These are phyloP conservation scores for Cryptomeria japonica DNA, from an alignment of 75 land plant species.

Conservation along the genomic window DNA sequence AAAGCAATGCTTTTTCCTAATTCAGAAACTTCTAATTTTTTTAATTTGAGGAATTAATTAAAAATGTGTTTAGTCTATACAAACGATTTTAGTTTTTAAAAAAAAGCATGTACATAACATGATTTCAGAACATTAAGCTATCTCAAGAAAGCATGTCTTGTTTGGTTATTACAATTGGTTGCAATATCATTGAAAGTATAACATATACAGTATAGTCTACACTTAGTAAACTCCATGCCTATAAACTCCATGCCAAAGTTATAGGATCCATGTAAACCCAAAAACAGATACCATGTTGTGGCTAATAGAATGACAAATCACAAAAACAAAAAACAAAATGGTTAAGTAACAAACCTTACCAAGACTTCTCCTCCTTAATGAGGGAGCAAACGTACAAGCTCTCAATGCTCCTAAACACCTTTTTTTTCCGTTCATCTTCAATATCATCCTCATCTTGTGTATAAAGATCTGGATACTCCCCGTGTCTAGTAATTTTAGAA, in stretches of 20 bases:
- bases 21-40: background rate
- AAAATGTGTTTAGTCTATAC: background rate
- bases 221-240: background rate
- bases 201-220: background rate
- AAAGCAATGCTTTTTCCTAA: background rate
- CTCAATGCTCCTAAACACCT: background rate
- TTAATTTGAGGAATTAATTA: background rate
- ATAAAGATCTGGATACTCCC: background rate
- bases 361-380: background rate
- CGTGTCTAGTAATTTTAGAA: background rate
- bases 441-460: slow-evolving; percentile 7
- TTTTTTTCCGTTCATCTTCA: background rate
- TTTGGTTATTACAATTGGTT: background rate
- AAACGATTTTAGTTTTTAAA: no score
- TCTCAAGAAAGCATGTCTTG: background rate
- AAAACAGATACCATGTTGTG: background rate
- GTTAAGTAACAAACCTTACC: slow-evolving; percentile 3
- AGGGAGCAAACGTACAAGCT: slow-evolving; percentile 2
- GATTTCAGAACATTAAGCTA: background rate
- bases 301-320: background rate
- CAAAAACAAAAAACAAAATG: background rate
- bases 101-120: background rate
- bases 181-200: background rate
- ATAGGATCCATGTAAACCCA: background rate
- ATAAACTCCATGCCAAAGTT: no score